phyloP scores from a whole-genome alignment of 179 eudicot species.

The Pouteria campechiana region DNA sequence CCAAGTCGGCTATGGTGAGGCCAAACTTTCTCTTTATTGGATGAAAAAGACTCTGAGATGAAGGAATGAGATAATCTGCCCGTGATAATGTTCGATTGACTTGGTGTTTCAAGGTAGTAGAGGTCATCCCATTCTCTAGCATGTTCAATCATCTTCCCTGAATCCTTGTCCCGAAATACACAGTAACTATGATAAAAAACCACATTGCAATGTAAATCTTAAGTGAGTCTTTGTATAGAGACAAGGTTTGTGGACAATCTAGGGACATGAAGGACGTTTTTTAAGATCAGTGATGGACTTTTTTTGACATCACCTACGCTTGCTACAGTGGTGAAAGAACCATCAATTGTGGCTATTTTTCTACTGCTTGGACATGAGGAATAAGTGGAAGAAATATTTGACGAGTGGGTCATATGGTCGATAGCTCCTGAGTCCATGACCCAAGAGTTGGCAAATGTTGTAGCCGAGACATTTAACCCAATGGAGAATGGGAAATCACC shows the following conservation, averaged over 20 bases:
- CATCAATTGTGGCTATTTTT: conserved; percentile 3
- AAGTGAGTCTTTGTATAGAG: not conserved
- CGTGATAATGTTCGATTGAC: not conserved
- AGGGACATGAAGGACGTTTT: too few relatives aligned
- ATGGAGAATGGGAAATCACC: not conserved
- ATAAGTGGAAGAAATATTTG: conserved; percentile 3
- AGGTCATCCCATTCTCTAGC: conserved; percentile 1
- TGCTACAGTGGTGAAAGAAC: conserved; percentile 1
- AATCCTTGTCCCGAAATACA: conserved; percentile 1
- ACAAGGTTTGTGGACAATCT: not conserved
- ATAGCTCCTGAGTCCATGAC: conserved; percentile 5
- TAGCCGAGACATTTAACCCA: conserved; percentile 6
- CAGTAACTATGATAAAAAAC: conserved; percentile 1
- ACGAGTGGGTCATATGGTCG: too few relatives aligned
- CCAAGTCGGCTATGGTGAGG: too few relatives aligned
- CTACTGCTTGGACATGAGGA: not conserved
- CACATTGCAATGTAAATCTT: conserved; percentile 3
- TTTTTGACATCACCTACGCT: not conserved
- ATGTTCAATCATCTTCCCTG: conserved; percentile 5
- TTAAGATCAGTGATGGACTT: not conserved
- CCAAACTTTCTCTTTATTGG: too few relatives aligned
- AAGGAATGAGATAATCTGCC: not conserved
- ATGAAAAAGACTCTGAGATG: not conserved
- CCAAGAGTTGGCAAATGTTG: conserved; percentile 1
- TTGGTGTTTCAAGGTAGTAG: not conserved